Percentiles rank a stretch among this genome's conserved stretches.
These are phyloP conservation scores for Ceratocystis colombiana DNA, from an alignment of 2,329 filamentous ascomycete genomes.

Conservation along the genomic window DNA sequence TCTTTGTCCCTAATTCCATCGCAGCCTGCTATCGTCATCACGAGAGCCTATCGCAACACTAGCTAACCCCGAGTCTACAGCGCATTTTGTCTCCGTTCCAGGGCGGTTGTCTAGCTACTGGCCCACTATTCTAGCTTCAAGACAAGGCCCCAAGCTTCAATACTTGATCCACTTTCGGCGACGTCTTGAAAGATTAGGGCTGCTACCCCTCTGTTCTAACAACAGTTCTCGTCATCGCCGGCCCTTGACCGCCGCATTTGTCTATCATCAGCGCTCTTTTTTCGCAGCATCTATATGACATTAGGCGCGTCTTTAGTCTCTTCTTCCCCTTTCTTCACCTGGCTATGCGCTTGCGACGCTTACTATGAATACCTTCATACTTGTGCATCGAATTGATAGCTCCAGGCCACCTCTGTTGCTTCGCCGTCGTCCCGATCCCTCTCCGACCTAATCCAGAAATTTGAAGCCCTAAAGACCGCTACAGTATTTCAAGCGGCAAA, in stretches of 20 bases:
- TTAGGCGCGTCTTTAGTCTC: background rate
- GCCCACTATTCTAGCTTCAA: conserved; percentile 7
- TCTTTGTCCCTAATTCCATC: too few relatives aligned
- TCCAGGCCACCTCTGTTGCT: conserved; percentile 19
- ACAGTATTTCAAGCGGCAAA: background rate
- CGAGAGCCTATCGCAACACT: background rate
- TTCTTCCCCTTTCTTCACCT: background rate
- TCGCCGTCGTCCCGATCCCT: conserved; percentile 6
- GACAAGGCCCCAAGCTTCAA: conserved; percentile 10
- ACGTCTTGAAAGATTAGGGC: background rate
- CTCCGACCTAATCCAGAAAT: conserved; percentile 11
- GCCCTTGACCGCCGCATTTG: background rate
- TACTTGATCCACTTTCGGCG: background rate
- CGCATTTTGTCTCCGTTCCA: background rate
- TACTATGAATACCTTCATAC: conserved; percentile 24
- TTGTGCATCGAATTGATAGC: conserved; percentile 19
- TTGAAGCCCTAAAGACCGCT: background rate
- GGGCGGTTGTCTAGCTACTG: background rate
- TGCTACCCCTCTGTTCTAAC: background rate
- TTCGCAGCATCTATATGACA: background rate
- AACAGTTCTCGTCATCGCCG: background rate
- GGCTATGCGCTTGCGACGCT: conserved; percentile 18
- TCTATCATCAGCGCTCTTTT: background rate
- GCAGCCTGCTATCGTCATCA: background rate
- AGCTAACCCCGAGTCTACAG: background rate